Evolutionary conservation across 805 yeast species (phyloP), one percentile per base, ranked within the genome.

Genomic region (Sungouiozyma ichnusensis): DNA sequence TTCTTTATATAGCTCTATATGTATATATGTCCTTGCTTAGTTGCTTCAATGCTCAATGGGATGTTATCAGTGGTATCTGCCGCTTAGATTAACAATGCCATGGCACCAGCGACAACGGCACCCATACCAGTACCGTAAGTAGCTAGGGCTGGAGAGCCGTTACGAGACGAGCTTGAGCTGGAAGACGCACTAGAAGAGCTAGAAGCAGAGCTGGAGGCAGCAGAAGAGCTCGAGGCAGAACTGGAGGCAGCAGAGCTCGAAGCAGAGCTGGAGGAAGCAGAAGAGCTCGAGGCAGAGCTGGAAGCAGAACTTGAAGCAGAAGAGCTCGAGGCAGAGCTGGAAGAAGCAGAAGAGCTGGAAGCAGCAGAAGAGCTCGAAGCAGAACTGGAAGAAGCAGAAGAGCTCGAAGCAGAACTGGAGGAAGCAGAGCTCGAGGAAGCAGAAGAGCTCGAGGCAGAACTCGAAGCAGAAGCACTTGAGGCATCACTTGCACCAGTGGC

Each of bases 31-130:
- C 29, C 29, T 24, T 24, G 29, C 9, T 11, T 24, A 6, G 29
- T n/a, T n/a, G n/a, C n/a, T n/a, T n/a, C n/a, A n/a, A n/a, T n/a
- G n/a, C n/a, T n/a, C n/a, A n/a, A n/a, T n/a, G n/a, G n/a, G n/a
- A n/a, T n/a, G n/a, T n/a, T n/a, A n/a, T n/a, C n/a, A n/a, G n/a
- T n/a, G n/a, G n/a, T n/a, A n/a, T n/a, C n/a, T n/a, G n/a, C n/a
- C 19, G 41, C 36, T 49, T 41, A 49, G 41, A 49, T 46, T 37
- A 49, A 38, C 40, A 49, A 37, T 20, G 53, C 53, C 16, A 43
- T 48, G 36, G 51, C 53, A 45, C 51, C 53, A 29, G 49, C 53
- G 33, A 49, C 32, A 29, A 39, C 45, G 35, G 52, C 49, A 45
- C 52, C 49, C 39, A 49, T 38, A 45, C 50, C 50, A 16, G 48